Percentiles rank a stretch among this genome's conserved stretches.
Evolutionary conservation across 768 basidiomycete species (phyloP).

Genomic region (Agrocybe pediades): DNA sequence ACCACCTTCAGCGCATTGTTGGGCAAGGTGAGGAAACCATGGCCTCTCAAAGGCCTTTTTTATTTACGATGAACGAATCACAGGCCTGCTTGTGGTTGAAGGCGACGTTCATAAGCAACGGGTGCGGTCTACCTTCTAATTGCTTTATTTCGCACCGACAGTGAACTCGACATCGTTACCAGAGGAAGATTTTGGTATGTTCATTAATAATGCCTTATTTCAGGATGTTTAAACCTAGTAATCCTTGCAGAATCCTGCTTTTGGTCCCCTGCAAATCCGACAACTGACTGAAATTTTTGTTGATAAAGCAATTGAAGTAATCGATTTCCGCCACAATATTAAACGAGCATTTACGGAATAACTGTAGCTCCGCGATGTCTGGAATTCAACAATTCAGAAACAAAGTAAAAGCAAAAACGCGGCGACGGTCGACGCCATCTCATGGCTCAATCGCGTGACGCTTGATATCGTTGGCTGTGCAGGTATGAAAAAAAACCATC

Average conservation of each 20-base stretch:
- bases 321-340: background rate
- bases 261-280: constrained; percentile 57
- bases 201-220: background rate
- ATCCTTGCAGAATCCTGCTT: constrained; percentile 56
- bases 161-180: background rate
- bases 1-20: constrained; percentile 40
- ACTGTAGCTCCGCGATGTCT: constrained; percentile 48
- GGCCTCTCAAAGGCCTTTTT: background rate
- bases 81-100: constrained; percentile 52
- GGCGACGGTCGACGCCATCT: constrained; percentile 53
- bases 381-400: constrained; percentile 34
- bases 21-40: constrained; percentile 32
- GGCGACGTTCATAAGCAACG: constrained; percentile 44
- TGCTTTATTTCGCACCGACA: background rate
- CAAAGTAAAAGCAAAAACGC: constrained; percentile 21
- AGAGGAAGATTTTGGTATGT: constrained; percentile 45
- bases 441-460: constrained; percentile 41
- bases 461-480: constrained; percentile 78
- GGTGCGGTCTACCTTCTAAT: constrained; percentile 25
- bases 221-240: background rate
- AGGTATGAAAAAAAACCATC: constrained; percentile 40
- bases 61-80: background rate
- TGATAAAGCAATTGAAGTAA: constrained; percentile 50
- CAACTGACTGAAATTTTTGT: constrained; percentile 55
- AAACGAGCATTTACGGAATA: background rate